A percentile compares a stretch with the other conserved stretches of the same genome.
Conservation (phyloP, 495 filamentous ascomycete genomes). For the Hyaloscypha variabilis region DNA sequence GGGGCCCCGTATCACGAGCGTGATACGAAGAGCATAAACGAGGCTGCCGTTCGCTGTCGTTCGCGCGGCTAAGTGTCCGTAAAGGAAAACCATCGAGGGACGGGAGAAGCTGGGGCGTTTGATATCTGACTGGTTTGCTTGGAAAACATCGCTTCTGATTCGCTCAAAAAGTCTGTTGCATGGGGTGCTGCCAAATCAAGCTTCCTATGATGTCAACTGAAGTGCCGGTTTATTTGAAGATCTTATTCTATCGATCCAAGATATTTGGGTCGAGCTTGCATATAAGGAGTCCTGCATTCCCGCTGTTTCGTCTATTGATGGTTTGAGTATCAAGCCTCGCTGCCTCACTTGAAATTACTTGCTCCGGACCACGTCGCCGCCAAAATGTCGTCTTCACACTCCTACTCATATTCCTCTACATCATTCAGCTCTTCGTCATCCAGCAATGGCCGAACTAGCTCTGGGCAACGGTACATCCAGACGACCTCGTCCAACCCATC, state of each 20-base stretch:
- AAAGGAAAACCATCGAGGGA: not conserved
- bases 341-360: not conserved
- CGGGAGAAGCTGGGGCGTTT: not conserved
- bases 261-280: not conserved
- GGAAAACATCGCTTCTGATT: not conserved
- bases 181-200: not conserved
- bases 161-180: not conserved
- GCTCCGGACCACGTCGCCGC: not conserved
- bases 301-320: not conserved
- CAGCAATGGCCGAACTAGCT: not conserved
- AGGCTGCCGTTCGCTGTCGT: too few species aligned
- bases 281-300: not conserved
- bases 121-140: not conserved
- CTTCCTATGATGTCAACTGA: not conserved
- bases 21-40: not conserved
- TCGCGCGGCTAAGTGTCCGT: too few species aligned
- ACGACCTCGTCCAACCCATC: slow-evolving; percentile 10
- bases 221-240: not conserved
- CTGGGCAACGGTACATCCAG: slow-evolving; percentile 13
- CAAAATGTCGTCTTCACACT: slow-evolving; percentile 14
- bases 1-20: not conserved
- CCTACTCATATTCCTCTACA: slow-evolving; percentile 8
- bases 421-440: slow-evolving; percentile 11
- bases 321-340: not conserved
- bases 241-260: not conserved